Evolutionary conservation across 75 land plant genomes (phyloP), one percentile per base, ranked within the genome.

Genomic region (Pinus taeda): DNA sequence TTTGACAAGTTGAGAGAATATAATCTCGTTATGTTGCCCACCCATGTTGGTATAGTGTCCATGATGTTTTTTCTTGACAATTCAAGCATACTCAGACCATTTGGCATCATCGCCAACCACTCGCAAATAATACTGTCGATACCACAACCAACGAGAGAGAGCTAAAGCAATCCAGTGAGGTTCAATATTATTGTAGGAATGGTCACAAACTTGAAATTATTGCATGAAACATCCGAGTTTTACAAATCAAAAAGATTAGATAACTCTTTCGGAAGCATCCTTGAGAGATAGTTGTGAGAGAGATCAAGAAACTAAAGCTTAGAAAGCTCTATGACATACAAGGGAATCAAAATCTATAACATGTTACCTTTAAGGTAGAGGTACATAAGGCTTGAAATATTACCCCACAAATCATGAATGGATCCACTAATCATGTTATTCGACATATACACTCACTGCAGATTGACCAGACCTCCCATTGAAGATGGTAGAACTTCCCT

Each of bases 271-370:
- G 86, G 90, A 59, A 93, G 64, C 18, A 57, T 49, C 0, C 96
- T 93, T 1, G 76, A 39, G 13, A 93, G 73, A 11, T 76, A 12
- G 45, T 88, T 88, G 66, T 82, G 65, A 45, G 80, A 73, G 20
- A 78, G 33, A 30, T 15, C 45, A 3, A 77, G 63, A 59, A 62
- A 12, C 0, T 75, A 33, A 20, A 86, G 84, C 15, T 59, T 45
- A 13, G 79, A 82, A 18, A 86, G 88, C 22, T 39, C 74, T 12
- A 84, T 75, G 24, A 86, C 63, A 17, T 84, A 75, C 26, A 39
- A 74, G 11, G 90, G 86, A 17, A 88, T 85, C 39, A 14, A 65
- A 14, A 85, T 87, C 0, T 78, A 76, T 53, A 88, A 58, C 20
- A 26, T 26, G 60, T 88, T 88, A 15, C 22, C 73, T 8, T 56